These are phyloP conservation scores for Acaromyces ingoldii DNA, from an alignment of 1,284 basidiomycete species.

Conservation along the genomic window DNA sequence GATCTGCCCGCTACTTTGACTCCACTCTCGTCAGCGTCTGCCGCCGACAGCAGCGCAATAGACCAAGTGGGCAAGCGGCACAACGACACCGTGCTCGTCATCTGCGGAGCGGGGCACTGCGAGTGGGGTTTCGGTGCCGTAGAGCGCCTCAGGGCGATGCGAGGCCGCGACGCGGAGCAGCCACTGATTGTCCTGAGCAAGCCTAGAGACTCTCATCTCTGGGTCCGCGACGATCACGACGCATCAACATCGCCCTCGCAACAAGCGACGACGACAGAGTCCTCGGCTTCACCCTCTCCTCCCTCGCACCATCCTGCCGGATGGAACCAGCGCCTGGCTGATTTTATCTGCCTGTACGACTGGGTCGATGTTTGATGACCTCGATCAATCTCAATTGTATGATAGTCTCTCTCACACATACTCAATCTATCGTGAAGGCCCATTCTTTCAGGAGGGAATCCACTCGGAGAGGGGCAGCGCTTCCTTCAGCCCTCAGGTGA, in stretches of 20 bases:
- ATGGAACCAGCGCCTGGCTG: constrained; percentile 4
- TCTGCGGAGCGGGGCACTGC: constrained; percentile 30
- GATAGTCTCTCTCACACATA: no score
- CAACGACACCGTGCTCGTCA: constrained; percentile 19
- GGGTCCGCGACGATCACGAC: background rate
- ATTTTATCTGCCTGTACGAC: constrained; percentile 9
- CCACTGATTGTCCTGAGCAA: constrained; percentile 5
- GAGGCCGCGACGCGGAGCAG: background rate
- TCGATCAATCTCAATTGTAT: no score
- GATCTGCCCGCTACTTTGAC: background rate
- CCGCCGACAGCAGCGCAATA: background rate
- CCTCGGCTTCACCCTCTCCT: background rate
- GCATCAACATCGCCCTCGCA: background rate
- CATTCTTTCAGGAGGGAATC: no score
- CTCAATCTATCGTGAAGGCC: no score
- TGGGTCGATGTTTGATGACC: no score
- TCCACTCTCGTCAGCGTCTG: background rate
- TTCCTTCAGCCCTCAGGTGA: no score
- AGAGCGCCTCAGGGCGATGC: constrained; percentile 11
- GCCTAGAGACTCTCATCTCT: constrained; percentile 8
- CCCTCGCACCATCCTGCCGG: background rate
- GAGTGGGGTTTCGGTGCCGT: constrained; percentile 37
- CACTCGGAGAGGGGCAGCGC: no score
- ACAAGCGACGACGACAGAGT: background rate
- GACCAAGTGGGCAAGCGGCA: background rate